phyloP scores from a whole-genome alignment of 2,329 filamentous ascomycete genomes.

The Exophiala sp. region DNA sequence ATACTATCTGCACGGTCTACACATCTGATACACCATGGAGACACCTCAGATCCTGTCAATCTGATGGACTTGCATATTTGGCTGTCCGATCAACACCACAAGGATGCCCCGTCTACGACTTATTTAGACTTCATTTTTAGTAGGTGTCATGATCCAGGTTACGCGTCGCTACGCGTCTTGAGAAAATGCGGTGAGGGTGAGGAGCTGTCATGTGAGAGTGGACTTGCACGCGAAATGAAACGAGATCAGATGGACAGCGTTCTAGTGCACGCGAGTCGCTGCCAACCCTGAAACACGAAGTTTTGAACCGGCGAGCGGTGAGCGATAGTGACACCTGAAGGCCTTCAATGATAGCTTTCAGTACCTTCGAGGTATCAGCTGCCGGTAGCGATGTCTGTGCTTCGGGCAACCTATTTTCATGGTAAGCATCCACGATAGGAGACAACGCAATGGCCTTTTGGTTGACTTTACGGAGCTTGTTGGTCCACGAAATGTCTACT shows the following conservation, averaged over 20 bases:
- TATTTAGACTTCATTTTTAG: not conserved
- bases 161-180: not conserved
- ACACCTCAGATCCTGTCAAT: too few relatives aligned
- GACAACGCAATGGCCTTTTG: slow-evolving; percentile 15
- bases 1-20: not conserved
- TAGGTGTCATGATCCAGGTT: not conserved
- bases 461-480: slow-evolving; percentile 15
- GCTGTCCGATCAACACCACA: too few relatives aligned
- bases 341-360: too few relatives aligned
- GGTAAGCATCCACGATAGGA: not conserved
- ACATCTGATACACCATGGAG: too few relatives aligned
- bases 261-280: not conserved
- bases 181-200: slow-evolving; percentile 20
- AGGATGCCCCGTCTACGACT: too few relatives aligned
- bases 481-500: slow-evolving; percentile 12
- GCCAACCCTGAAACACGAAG: not conserved
- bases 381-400: too few relatives aligned
- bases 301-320: too few relatives aligned
- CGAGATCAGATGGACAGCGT: not conserved
- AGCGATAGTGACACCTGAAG: too few relatives aligned
- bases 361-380: too few relatives aligned
- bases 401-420: too few relatives aligned
- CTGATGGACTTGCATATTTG: too few relatives aligned
- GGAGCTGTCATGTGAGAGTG: slow-evolving; percentile 16
- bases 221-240: not conserved